phyloP scores from a whole-genome alignment of 1,284 basidiomycete genomes.

The Ceratobasidium sp. region DNA sequence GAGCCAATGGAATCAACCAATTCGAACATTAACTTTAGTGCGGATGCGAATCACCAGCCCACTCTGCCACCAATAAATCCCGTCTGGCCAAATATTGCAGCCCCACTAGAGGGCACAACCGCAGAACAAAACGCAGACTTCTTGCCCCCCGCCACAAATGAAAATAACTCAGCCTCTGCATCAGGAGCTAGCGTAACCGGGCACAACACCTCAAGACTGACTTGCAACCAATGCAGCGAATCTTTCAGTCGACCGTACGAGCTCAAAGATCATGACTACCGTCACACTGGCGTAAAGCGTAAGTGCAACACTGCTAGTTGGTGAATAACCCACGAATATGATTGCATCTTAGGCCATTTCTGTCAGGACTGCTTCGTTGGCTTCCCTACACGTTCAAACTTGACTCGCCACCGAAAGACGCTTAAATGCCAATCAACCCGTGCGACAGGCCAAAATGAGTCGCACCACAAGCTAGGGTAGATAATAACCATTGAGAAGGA shows the following conservation, averaged over 20 bases:
- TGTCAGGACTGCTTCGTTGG: not conserved
- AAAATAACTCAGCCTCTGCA: not conserved
- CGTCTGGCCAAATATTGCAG: not conserved
- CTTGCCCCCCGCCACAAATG: not conserved
- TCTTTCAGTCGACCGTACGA: not conserved
- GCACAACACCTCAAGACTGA: not conserved
- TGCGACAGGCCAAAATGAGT: not conserved
- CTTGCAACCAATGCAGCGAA: not conserved
- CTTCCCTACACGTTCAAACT: constrained; percentile 3
- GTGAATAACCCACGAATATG: not conserved
- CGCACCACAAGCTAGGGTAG: not conserved
- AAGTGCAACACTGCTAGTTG: not conserved
- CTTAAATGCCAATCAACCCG: not conserved
- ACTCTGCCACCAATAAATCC: not conserved
- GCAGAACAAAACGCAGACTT: not conserved
- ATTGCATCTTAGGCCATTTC: not conserved
- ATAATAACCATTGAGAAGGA: not conserved
- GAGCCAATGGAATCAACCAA: not conserved
- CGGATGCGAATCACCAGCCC: not conserved
- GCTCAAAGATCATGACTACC: constrained; percentile 5
- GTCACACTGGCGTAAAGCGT: constrained; percentile 15
- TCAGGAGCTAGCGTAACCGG: not conserved
- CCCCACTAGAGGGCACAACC: not conserved
- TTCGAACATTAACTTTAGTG: not conserved
- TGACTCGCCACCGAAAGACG: constrained; percentile 8